Base-by-base conservation (phyloP, 495 filamentous ascomycete species). In the Penicillium crystallinum region DNA sequence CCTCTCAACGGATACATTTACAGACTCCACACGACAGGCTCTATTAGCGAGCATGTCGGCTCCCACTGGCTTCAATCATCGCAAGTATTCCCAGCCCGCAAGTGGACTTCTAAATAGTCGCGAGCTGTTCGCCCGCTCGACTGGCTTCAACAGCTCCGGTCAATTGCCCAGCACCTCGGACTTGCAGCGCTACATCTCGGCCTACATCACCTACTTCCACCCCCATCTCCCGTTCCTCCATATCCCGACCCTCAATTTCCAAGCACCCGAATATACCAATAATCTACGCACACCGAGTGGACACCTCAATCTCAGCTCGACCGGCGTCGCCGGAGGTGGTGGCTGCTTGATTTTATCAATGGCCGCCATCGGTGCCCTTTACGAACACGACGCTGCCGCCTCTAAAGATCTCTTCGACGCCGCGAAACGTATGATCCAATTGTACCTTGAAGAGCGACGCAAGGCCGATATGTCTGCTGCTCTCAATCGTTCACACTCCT, bases 191-290 rank as follows among this genome's bases (percentile, higher is more conserved):
- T 97, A 89, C 66, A 87, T 97, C 51, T 82, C 83, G 35, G 87
- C 91, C 45, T 98, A 97, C 73, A 85, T 98, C 55, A 85, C 85
- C 58, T 95, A 91, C 65, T 96, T 95, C 59, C 95, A 97, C 63
- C 93, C 95, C 3, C 93, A 98, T 66, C 68, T 95, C 34, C 95
- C 95, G 18, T 96, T 98, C 67, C 67, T 96, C 51, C 93, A 97
- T 70, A 81, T 96, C 41, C 87, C 95, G 37, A 96, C 93, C 22
- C 79, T 98, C 42, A 87, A 90, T 31, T 96, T 98, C 73, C 89
- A 96, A 63, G 80, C 85, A 14, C 80, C 86, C 19, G 78, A 86
- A 37, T 87, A 81, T 57, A 79, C 82, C 25, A 81, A 73, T 55
- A 80, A 78, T 55, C 52, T 86, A 46, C 72, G 79, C 61, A 72